A percentile compares a stretch with the other conserved stretches of the same genome.
phyloP scores from a whole-genome alignment of 371 early-diverging fungal species.

The Phascolomyces articulosus region DNA sequence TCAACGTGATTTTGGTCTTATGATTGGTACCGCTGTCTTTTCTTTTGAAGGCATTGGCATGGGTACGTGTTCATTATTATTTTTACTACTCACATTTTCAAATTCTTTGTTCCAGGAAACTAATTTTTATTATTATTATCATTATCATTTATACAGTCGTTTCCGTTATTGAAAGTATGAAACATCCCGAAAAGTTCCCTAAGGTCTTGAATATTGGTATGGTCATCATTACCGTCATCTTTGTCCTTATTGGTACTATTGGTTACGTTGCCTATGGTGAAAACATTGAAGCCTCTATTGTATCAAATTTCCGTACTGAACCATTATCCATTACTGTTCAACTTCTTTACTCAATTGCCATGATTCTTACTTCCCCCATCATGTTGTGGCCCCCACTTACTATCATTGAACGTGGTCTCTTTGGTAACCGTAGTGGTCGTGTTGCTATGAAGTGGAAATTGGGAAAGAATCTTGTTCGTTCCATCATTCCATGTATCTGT shows the following conservation, averaged over 20 bases:
- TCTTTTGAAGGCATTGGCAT: conserved; percentile 83
- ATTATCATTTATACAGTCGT: conserved; percentile 30
- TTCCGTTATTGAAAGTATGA: conserved; percentile 62
- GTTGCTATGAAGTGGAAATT: conserved; percentile 52
- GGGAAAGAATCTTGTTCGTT: conserved; percentile 67
- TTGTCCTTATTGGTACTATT: conserved; percentile 65
- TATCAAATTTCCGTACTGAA: conserved; percentile 65
- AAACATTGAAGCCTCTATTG: conserved; percentile 65
- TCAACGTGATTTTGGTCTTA: conserved; percentile 61
- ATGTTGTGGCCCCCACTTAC: conserved; percentile 74
- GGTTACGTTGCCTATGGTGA: conserved; percentile 74
- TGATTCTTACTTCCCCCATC: conserved; percentile 72
- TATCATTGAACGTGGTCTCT: conserved; percentile 68
- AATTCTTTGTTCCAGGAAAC: background rate
- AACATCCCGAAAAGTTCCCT: conserved; percentile 60
- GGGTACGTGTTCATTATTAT: conserved; percentile 27
- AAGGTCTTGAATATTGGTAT: conserved; percentile 61
- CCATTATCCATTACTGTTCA: conserved; percentile 58
- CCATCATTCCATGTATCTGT: conserved; percentile 50
- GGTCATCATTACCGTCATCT: conserved; percentile 57
- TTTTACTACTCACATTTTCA: conserved; percentile 20
- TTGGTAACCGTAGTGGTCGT: conserved; percentile 40
- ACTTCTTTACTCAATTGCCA: conserved; percentile 74
- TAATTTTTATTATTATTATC: background rate
- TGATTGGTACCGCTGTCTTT: conserved; percentile 79